phyloP scores from a whole-genome alignment of 495 filamentous ascomycete species.

The Lasiosphaeriaceae sp. region DNA sequence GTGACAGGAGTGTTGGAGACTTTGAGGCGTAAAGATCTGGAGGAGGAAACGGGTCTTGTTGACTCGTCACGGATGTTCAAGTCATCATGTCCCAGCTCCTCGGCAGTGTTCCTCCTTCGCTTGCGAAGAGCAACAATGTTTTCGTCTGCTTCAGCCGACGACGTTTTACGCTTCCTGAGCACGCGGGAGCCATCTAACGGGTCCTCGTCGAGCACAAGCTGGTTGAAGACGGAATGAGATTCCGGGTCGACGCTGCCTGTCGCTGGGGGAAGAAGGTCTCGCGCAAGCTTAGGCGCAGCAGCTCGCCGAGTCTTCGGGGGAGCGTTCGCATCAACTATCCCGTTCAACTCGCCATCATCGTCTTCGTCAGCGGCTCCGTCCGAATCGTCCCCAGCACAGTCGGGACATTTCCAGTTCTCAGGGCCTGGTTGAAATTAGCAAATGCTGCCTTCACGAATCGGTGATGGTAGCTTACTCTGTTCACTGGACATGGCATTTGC shows the following conservation, averaged over 20 bases:
- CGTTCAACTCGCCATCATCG: slow-evolving; percentile 31
- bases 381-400: slow-evolving; percentile 65
- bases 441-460: background rate
- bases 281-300: slow-evolving; percentile 54
- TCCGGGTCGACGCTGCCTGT: slow-evolving; percentile 66
- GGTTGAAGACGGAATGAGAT: slow-evolving; percentile 81
- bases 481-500: slow-evolving; percentile 59
- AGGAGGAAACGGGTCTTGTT: slow-evolving; percentile 31
- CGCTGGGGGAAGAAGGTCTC: slow-evolving; percentile 73
- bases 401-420: slow-evolving; percentile 73
- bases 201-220: slow-evolving; percentile 74
- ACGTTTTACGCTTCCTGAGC: slow-evolving; percentile 79
- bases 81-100: slow-evolving; percentile 31
- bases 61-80: slow-evolving; percentile 25
- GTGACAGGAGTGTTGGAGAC: slow-evolving; percentile 16
- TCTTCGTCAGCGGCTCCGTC: slow-evolving; percentile 38
- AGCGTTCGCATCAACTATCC: slow-evolving; percentile 30
- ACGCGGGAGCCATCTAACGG: slow-evolving; percentile 81
- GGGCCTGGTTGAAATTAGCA: slow-evolving; percentile 47
- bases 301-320: slow-evolving; percentile 35
- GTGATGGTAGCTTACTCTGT: slow-evolving; percentile 24
- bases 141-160: slow-evolving; percentile 46
- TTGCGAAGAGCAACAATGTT: slow-evolving; percentile 40
- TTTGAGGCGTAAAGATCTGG: slow-evolving; percentile 41
- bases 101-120: slow-evolving; percentile 39